Evolutionary conservation across 441 rosid genomes (phyloP).

Genomic region (Syzygium syzygioides): DNA sequence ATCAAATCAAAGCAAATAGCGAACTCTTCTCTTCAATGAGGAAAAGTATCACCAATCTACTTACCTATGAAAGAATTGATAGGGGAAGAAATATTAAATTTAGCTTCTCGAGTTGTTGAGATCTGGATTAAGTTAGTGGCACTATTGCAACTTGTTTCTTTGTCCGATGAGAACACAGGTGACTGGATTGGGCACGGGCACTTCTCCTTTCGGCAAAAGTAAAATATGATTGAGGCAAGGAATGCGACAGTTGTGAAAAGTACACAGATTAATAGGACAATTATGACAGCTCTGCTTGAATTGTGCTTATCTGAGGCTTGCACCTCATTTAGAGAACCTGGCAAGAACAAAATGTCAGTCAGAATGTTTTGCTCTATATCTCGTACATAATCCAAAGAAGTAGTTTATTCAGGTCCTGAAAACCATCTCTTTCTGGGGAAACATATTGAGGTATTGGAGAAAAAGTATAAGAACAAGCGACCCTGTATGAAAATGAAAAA

Average conservation of each 20-base stretch:
- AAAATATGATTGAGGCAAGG: constrained; percentile 52
- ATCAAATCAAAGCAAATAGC: background rate
- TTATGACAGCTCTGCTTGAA: constrained; percentile 47
- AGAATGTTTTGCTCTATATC: background rate
- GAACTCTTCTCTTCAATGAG: background rate
- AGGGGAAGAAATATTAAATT: constrained; percentile 31
- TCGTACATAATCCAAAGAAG: background rate
- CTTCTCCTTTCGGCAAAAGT: constrained; percentile 43
- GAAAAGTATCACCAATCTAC: background rate
- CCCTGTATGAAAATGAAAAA: background rate
- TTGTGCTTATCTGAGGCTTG: constrained; percentile 37
- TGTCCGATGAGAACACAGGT: constrained; percentile 53
- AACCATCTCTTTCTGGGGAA: background rate
- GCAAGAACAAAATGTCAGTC: constrained; percentile 4
- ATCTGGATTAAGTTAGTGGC: constrained; percentile 62
- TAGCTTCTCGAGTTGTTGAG: constrained; percentile 38
- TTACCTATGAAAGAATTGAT: constrained; percentile 38
- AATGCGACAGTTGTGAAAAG: constrained; percentile 61
- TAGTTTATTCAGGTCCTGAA: background rate
- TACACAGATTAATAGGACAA: constrained; percentile 49
- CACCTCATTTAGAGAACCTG: constrained; percentile 37
- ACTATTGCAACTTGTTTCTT: constrained; percentile 73
- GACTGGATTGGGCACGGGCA: constrained; percentile 25
- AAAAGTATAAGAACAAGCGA: background rate
- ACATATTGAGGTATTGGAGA: background rate